Base-by-base conservation (phyloP, 306 rosid species). In the Hippophae tibetana region DNA sequence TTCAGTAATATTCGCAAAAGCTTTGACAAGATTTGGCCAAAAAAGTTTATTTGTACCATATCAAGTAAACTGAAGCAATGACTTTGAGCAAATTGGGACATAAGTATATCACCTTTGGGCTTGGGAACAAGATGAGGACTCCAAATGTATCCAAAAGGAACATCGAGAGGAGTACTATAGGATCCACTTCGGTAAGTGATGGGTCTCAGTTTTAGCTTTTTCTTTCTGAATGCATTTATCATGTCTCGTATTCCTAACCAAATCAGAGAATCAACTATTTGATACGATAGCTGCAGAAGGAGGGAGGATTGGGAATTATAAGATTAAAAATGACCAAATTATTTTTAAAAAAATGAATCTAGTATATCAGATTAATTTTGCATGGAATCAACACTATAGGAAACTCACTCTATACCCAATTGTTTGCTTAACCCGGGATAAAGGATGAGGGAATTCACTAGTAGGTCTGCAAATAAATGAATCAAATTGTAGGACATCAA, bases 81-180 rank as follows among this genome's bases (percentile, higher is more conserved):
- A 31, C 38, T 31, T 31, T 31, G 38, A n/a, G 41, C 18, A 46
- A 47, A 58, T 31, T 42, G 38, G 27, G 42, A 47, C 9, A 43
- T 42, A 62, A 54, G 46, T 10, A 67, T 45, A 69, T 55, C 57
- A 90, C 98, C 98, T 87, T 85, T 81, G 48, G 95, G 98, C 67
- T 92, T 92, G 62, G 96, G 95, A 81, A 92, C 89, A 71, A 92
- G 89, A 62, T 85, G 92, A 70, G 98, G 98, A 72, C 98, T 92
- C 96, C 96, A 92, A 58, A 87, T 76, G 60, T 92, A 92, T 62
- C 89, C 86, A 66, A 85, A 58, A 54, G 96, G 98, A 62, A 87
- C 77, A 41, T 83, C 81, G 12, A 64, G 72, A 52, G 82, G 81
- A 63, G 82, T 60, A 65, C 66, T 81, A 69, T 79, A 68, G 48